phyloP scores from a whole-genome alignment of 371 early-diverging fungal genomes.

The Apophysomyces sp. region DNA sequence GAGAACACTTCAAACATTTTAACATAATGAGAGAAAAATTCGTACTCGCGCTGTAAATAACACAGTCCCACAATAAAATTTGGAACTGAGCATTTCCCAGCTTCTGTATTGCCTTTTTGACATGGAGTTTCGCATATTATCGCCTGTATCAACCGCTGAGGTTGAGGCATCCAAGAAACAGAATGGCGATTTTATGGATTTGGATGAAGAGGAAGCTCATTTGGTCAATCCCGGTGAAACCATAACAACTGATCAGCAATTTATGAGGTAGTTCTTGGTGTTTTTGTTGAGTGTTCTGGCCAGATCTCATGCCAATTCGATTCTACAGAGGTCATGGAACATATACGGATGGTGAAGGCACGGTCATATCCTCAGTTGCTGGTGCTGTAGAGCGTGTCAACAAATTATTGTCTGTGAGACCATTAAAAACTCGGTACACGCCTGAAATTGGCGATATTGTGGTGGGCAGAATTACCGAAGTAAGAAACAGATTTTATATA shows the following conservation, averaged over 20 bases:
- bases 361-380: slow-evolving; percentile 81
- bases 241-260: slow-evolving; percentile 81
- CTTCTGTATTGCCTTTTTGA: background rate
- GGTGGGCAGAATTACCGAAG: slow-evolving; percentile 95
- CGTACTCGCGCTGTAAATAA: too few species aligned
- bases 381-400: slow-evolving; percentile 96
- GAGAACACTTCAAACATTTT: too few species aligned
- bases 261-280: slow-evolving; percentile 67
- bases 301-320: background rate
- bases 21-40: too few species aligned
- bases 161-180: slow-evolving; percentile 9
- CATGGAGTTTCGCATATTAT: slow-evolving; percentile 34
- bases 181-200: slow-evolving; percentile 35
- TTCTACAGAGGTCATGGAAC: slow-evolving; percentile 94
- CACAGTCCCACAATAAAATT: background rate
- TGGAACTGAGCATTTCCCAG: background rate
- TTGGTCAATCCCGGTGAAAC: slow-evolving; percentile 89
- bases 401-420: slow-evolving; percentile 91
- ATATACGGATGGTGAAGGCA: slow-evolving; percentile 63
- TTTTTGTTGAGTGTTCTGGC: background rate
- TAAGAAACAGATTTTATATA: slow-evolving; percentile 31
- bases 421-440: slow-evolving; percentile 86
- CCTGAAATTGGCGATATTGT: slow-evolving; percentile 99
- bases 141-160: slow-evolving; percentile 33
- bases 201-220: slow-evolving; percentile 41